Conservation (phyloP, 176 grass and related monocot genomes). For the Chloris gayana region DNA sequence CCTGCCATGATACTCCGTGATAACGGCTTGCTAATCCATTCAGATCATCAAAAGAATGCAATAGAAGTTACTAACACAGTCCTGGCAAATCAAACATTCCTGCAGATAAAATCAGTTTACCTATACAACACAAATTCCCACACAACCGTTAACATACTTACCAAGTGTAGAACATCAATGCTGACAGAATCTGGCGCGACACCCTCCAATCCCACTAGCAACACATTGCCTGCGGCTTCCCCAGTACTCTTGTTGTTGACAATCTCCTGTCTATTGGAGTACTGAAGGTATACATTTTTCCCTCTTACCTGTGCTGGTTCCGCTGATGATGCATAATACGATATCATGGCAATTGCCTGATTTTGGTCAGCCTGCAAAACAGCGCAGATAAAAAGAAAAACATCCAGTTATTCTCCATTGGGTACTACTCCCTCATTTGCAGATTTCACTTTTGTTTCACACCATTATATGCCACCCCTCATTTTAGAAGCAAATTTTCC, state of each 20-base stretch:
- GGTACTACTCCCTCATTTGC: background rate
- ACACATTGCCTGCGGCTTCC: slow-evolving; percentile 74
- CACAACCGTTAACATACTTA: slow-evolving; percentile 52
- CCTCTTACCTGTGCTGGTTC: slow-evolving; percentile 95
- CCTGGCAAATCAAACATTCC: slow-evolving; percentile 50
- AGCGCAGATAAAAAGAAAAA: slow-evolving; percentile 1
- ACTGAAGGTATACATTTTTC: slow-evolving; percentile 96
- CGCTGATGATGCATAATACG: slow-evolving; percentile 84
- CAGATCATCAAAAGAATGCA: slow-evolving; percentile 60
- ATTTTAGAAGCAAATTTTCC: slow-evolving; percentile 14
- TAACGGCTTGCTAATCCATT: slow-evolving; percentile 77
- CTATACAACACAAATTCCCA: slow-evolving; percentile 40
- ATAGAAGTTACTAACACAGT: slow-evolving; percentile 66
- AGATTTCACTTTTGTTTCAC: slow-evolving; percentile 6
- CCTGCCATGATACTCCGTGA: slow-evolving; percentile 84
- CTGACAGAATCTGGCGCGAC: slow-evolving; percentile 88
- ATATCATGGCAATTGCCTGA: slow-evolving; percentile 90
- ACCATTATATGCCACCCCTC: background rate
- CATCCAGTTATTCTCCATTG: background rate
- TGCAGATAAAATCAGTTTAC: slow-evolving; percentile 50
- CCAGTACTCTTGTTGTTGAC: slow-evolving; percentile 78
- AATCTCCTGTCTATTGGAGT: slow-evolving; percentile 95
- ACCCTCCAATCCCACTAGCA: slow-evolving; percentile 84
- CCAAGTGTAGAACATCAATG: slow-evolving; percentile 94
- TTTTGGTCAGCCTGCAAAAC: slow-evolving; percentile 73